Base-by-base conservation (phyloP, 1,284 basidiomycete genomes). In the Cutaneotrichosporon sp. region DNA sequence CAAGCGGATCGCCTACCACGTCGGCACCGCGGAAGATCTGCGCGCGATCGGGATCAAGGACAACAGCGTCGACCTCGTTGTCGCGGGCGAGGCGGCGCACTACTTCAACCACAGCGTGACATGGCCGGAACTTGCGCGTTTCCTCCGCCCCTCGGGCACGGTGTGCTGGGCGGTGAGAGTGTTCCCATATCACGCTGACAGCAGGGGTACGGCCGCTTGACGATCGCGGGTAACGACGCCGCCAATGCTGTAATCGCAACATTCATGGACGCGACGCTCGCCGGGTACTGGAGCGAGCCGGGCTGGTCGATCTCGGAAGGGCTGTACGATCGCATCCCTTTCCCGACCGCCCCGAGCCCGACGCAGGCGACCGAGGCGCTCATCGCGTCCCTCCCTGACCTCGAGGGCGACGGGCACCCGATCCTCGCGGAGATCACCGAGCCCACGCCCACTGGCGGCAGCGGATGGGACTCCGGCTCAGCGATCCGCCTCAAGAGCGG, bases 81-180 rank as follows among this genome's bases (percentile, higher is more conserved):
- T 89, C 9, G 83, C 89, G n/a, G 90, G 89, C 2, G 91, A 93
- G 78, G 87, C 92, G 0, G 87, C 87, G 1, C 92, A 95, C 73
- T 94, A 91, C 91, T 94, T 94, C 72, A 83, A 92, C 70, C 90
- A 89, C 83, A 72, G 76, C 3, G 84, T 82, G 63, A 81, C 89
- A 5, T 94, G 91, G 89, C 83, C 82, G 0, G 87, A 91, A 73
- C 79, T 87, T 2, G 81, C 83, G 2, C 82, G 89, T 2, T 82
- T 89, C 4, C 77, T 93, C 55, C 82, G 85, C 45, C 83, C 82
- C 0, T 84, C 86, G 11, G 92, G 90, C 0, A 88, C 86, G 0
- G 85, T 87, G 10, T 89, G 89, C 4, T 87, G 89, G 67, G 91
- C 89, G 86, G 90, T 90, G 62, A 38, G 84, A 54, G 6, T n/a